Base-by-base conservation (phyloP, 2,329 filamentous ascomycete species). In the Fusarium guadeloupense region DNA sequence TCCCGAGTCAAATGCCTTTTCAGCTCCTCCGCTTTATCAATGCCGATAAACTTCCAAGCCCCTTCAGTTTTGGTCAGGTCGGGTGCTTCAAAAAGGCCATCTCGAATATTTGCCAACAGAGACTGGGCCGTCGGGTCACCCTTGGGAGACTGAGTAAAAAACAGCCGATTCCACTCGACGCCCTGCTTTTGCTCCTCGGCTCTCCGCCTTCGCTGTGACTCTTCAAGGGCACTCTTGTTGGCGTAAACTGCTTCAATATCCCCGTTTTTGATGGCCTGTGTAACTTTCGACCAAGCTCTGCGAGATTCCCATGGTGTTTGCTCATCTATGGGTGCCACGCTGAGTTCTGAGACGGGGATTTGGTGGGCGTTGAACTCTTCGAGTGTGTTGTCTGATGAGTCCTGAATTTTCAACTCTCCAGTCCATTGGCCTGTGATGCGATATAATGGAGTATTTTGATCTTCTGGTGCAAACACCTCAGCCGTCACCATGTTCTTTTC, bases 271-370 rank as follows among this genome's bases (percentile, higher is more conserved):
- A 96, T 90, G 19, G 87, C 90, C 8, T 83, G 80, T 0, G 90
- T 88, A 9, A 96, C 92, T 57, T 88, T 89, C 23, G 80, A 80
- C 93, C 93, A 97, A 2, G 92, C 93, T 40, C 87, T 84, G 6
- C 92, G 84, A 8, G 89, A 90, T 78, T 97, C 93, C 72, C 92
- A 88, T 2, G 89, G 84, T 65, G 94, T 90, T 76, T 96, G 92
- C 59, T 89, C 75, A 46, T 90, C 86, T 20, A 91, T 69, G 0
- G 62, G 55, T 1, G 54, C 46, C 0, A 59, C 46, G 0, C 17
- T 45, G 0, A 59, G 17, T 13, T 45, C 30, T 1, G 55, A 53
- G 6, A 53, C 3, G 3, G 55, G 46, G 17, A 59, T 41, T 13
- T 16, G 30, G 17, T 59, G 54, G 25, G 59, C 35, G 4, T 59